A percentile compares a stretch with the other conserved stretches of the same genome.
These are phyloP conservation scores for Syncephalastrum monosporum DNA, from an alignment of 371 early-diverging fungal species.

Conservation along the genomic window DNA sequence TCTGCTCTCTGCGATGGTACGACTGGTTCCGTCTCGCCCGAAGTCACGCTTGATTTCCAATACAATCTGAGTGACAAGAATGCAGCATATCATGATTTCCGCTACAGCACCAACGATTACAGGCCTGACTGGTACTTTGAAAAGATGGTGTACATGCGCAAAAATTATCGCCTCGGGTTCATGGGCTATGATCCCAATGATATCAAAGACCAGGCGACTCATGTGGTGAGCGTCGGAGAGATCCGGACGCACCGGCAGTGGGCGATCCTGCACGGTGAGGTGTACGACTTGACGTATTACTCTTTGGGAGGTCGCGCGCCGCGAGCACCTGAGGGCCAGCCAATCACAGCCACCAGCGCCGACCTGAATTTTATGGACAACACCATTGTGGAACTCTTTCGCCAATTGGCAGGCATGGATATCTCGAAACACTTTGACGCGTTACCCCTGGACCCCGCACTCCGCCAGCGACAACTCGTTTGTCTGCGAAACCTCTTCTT, in stretches of 20 bases:
- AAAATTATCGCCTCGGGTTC: constrained; percentile 46
- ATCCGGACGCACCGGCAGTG: constrained; percentile 39
- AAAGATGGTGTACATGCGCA: constrained; percentile 49
- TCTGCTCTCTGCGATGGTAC: constrained; percentile 51
- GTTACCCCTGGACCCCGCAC: constrained; percentile 32
- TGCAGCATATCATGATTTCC: constrained; percentile 41
- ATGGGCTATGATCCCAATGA: constrained; percentile 40
- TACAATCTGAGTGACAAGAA: constrained; percentile 37
- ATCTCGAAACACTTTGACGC: constrained; percentile 66
- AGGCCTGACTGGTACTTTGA: constrained; percentile 56
- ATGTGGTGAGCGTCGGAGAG: constrained; percentile 35
- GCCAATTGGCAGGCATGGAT: constrained; percentile 62
- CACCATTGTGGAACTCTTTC: constrained; percentile 63
- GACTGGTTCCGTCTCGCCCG: constrained; percentile 30
- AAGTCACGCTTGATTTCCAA: constrained; percentile 38
- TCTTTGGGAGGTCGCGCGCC: constrained; percentile 42
- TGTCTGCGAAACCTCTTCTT: constrained; percentile 84
- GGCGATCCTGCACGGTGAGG: constrained; percentile 47
- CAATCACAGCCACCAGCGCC: constrained; percentile 49
- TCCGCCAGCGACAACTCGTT: constrained; percentile 36
- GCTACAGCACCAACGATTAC: constrained; percentile 35
- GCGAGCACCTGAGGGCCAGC: constrained; percentile 37
- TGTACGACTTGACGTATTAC: constrained; percentile 45
- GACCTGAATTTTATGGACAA: constrained; percentile 55
- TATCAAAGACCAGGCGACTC: constrained; percentile 38